Evolutionary conservation across 2,329 filamentous ascomycete species (phyloP).

Genomic region (Colletotrichum liriopes): DNA sequence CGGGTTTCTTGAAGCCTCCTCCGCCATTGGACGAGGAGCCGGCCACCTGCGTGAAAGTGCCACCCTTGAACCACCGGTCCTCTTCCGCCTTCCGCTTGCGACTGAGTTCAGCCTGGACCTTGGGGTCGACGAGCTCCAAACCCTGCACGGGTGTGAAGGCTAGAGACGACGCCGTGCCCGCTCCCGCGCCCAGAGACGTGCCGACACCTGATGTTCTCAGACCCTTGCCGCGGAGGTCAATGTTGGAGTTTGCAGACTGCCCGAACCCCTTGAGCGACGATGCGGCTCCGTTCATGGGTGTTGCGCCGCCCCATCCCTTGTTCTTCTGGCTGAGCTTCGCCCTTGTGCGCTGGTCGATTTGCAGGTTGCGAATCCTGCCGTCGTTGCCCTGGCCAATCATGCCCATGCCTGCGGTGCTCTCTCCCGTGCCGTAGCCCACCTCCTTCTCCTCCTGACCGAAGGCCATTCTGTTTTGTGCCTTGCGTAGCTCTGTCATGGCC

Average conservation of each 20-base stretch:
- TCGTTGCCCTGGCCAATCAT: conserved; percentile 95
- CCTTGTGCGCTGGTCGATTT: conserved; percentile 93
- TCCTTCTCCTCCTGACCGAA: conserved; percentile 98
- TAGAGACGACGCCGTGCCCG: conserved; percentile 84
- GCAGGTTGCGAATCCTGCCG: conserved; percentile 88
- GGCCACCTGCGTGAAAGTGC: conserved; percentile 93
- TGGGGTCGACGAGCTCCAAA: conserved; percentile 94
- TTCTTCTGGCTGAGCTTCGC: conserved; percentile 96
- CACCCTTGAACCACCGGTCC: conserved; percentile 96
- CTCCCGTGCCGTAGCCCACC: conserved; percentile 89
- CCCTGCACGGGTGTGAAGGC: conserved; percentile 97
- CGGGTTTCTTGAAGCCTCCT: conserved; percentile 85
- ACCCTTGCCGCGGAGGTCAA: conserved; percentile 82
- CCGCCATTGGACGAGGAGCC: conserved; percentile 63
- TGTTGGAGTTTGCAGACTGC: conserved; percentile 73
- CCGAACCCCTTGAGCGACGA: conserved; percentile 88
- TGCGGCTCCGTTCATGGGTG: conserved; percentile 76
- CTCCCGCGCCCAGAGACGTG: conserved; percentile 68
- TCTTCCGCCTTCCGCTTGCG: conserved; percentile 95
- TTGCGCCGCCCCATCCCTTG: conserved; percentile 90
- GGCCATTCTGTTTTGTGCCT: conserved; percentile 95
- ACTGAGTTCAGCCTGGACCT: conserved; percentile 87
- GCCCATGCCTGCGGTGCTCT: conserved; percentile 88
- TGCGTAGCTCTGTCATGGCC: conserved; percentile 96
- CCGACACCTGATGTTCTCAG: conserved; percentile 88